A percentile compares a stretch with the other conserved stretches of the same genome.
phyloP scores from a whole-genome alignment of 2,329 filamentous ascomycete species.

The Myriosclerotinia curreyana region DNA sequence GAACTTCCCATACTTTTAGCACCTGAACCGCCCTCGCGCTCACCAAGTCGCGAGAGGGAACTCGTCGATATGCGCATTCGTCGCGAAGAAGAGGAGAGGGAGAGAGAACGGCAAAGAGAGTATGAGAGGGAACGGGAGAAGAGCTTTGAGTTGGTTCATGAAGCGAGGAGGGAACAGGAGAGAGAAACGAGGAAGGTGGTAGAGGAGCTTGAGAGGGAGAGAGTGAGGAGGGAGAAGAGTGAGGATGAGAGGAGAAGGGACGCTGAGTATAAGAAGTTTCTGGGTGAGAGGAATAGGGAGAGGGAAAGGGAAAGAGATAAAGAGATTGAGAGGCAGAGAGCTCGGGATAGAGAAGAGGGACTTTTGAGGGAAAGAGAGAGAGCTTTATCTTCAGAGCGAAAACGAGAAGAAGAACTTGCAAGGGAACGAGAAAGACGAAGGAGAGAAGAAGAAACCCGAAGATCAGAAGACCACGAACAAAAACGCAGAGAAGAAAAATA shows the following conservation, averaged over 20 bases:
- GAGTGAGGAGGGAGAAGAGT: neutral
- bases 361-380: slow-evolving; percentile 1
- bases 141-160: neutral
- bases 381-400: neutral
- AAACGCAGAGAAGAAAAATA: neutral
- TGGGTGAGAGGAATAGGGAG: neutral
- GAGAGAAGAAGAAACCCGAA: neutral
- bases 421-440: neutral
- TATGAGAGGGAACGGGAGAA: slow-evolving; percentile 4
- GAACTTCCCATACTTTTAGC: slow-evolving; percentile 11
- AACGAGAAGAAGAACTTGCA: neutral
- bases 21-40: slow-evolving; percentile 8
- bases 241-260: slow-evolving; percentile 9
- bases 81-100: slow-evolving; percentile 18
- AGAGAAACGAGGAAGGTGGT: neutral
- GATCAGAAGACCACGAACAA: slow-evolving; percentile 2
- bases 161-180: slow-evolving; percentile 10
- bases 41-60: slow-evolving; percentile 12
- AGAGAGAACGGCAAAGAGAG: slow-evolving; percentile 1
- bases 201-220: slow-evolving; percentile 17
- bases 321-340: slow-evolving; percentile 5
- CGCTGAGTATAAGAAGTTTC: neutral
- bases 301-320: slow-evolving; percentile 1
- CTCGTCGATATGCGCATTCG: slow-evolving; percentile 5
- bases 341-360: slow-evolving; percentile 4